Evolutionary conservation across 768 basidiomycete genomes (phyloP).

Genomic region (Hericium coralloides): DNA sequence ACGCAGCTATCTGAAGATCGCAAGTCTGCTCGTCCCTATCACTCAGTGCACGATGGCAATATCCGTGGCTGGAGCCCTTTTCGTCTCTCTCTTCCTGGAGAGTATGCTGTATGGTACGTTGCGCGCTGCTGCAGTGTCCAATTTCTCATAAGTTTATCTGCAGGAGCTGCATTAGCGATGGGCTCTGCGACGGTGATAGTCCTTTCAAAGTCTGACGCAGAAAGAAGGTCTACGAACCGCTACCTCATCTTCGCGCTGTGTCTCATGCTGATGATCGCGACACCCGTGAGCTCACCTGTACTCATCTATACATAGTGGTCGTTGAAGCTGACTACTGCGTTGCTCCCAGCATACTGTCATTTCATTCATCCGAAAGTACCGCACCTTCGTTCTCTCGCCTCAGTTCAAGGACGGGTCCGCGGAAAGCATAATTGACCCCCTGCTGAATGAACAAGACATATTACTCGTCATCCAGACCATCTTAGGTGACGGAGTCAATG

Average conservation of each 20-base stretch:
- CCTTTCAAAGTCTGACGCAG: neutral
- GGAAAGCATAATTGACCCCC: neutral
- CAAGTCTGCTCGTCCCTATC: neutral
- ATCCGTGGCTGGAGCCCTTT: neutral
- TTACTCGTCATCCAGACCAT: neutral
- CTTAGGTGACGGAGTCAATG: neutral
- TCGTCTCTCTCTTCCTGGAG: neutral
- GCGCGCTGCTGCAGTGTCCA: neutral
- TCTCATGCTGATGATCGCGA: neutral
- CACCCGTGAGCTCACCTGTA: neutral
- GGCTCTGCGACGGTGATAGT: neutral
- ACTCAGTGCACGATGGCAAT: neutral
- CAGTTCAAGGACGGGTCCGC: neutral
- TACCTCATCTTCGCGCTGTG: neutral
- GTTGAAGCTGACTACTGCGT: neutral
- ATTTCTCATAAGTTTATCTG: neutral
- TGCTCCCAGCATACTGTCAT: neutral
- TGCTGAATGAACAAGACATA: neutral
- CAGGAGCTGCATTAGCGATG: neutral
- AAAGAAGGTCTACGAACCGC: neutral
- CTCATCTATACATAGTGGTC: no score
- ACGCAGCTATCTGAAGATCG: no score
- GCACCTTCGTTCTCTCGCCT: neutral
- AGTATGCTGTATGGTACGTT: neutral
- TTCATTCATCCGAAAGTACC: neutral